Evolutionary conservation across 768 basidiomycete species (phyloP), one percentile per base, ranked within the genome.

Genomic region (Pulveroboletus sp.): DNA sequence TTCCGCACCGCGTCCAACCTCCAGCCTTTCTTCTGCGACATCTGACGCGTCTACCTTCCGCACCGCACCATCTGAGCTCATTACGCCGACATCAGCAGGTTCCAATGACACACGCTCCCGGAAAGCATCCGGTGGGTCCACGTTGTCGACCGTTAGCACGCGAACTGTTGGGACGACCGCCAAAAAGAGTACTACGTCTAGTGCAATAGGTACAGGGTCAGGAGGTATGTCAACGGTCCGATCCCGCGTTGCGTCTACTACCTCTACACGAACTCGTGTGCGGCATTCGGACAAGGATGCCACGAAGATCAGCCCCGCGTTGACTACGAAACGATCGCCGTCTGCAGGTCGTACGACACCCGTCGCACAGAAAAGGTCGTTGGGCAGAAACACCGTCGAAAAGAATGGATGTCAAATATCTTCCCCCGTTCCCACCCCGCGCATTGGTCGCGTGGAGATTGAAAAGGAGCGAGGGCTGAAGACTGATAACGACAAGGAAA

Each of bases 391-490:
- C 37, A 39, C 46, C 27, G 18, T 26, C 21, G 51, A 58, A 42
- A 60, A 47, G 43, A 61, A 47, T n/a, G 55, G 49, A 35, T 18
- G 39, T 43, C 36, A 52, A 27, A 63, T 52, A 36, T 31, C 59
- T 0, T 53, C 57, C 11, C 46, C 60, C 2, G 8, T 14, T 0
- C 60, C 57, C 6, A 57, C 63, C 8, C 57, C 60, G 4, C 60
- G 52, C n/a, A 46, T 49, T 6, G 49, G 49, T 42, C 55, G 54
- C n/a, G 21, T 44, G 13, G 62, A 59, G n/a, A 51, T 55, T 0
- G 66, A 40, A 18, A 61, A 43, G 49, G 61, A 46, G 17, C 79
- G 76, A 48, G 73, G 71, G 21, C 57, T 71, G 24, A 77, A 76
- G 39, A 71, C 8, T 0, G 51, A 54, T 17, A 45, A 39, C 2